These are phyloP conservation scores for Fraxinus quadrangulata DNA, from an alignment of 257 asterid genomes.

Conservation along the genomic window DNA sequence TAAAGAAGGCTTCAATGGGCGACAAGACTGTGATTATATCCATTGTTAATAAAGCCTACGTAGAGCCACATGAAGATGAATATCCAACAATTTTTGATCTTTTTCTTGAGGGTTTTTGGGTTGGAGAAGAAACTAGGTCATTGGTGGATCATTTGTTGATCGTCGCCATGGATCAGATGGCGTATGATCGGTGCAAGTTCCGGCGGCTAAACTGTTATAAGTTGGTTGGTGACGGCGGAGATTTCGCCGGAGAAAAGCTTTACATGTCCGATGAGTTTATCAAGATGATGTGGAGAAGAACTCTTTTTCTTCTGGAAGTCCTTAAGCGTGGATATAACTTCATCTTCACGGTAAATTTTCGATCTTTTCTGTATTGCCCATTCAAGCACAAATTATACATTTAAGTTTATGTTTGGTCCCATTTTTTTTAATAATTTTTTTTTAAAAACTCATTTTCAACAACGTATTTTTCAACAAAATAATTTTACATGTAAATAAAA, in stretches of 20 bases:
- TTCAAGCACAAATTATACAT: too few species aligned
- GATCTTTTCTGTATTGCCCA: not conserved
- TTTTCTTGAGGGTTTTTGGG: slow-evolving; percentile 81
- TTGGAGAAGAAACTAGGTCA: slow-evolving; percentile 51
- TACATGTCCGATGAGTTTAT: slow-evolving; percentile 66
- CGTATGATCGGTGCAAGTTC: slow-evolving; percentile 59
- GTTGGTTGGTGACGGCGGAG: slow-evolving; percentile 37
- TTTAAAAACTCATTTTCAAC: too few species aligned
- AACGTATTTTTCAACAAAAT: too few species aligned
- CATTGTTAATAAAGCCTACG: slow-evolving; percentile 64
- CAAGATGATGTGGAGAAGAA: slow-evolving; percentile 90
- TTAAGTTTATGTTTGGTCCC: too few species aligned
- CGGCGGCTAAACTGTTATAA: slow-evolving; percentile 61
- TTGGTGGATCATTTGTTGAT: slow-evolving; percentile 54
- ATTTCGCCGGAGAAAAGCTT: slow-evolving; percentile 54
- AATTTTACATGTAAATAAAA: too few species aligned
- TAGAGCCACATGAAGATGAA: slow-evolving; percentile 43
- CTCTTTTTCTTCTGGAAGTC: slow-evolving; percentile 51
- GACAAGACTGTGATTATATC: slow-evolving; percentile 64
- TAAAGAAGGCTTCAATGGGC: slow-evolving; percentile 55
- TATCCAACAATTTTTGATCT: slow-evolving; percentile 72
- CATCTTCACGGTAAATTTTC: slow-evolving; percentile 63
- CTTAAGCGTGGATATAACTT: slow-evolving; percentile 64
- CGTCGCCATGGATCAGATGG: slow-evolving; percentile 63
- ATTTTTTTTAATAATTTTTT: too few species aligned